Base-by-base conservation (phyloP, 1,284 basidiomycete genomes). In the Takashimella tepidaria region DNA sequence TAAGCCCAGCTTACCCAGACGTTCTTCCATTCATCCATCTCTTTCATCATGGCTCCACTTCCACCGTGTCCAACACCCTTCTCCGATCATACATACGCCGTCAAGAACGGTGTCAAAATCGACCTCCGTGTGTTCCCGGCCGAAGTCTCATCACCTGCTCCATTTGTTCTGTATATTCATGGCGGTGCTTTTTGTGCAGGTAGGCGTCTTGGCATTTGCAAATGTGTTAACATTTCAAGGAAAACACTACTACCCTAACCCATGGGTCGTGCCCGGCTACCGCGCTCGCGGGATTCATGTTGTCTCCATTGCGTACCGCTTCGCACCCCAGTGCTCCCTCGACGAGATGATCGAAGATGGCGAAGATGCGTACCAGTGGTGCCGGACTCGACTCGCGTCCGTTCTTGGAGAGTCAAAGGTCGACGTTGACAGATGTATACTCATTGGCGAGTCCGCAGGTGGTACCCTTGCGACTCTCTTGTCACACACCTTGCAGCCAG, bases 231-330 rank as follows among this genome's bases (percentile, higher is more conserved):
- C n/a, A n/a, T 58, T 60, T 11, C 46, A 55, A 0, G 62, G 62
- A 10, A 58, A 58, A n/a, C 62, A 62, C 41, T 41, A 19, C 8
- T 27, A 49, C n/a, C 58, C 58, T n/a, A 56, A 60, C 42, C 37
- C 59, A 16, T 64, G 61, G 62, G 57, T 68, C 2, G 41, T 61
- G n/a, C 59, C 54, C 4, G 61, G 56, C 13, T 62, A 66, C 49
- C 49, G 44, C 2, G 31, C 25, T 10, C 26, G 42, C 3, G 57
- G 55, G 1, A 63, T 58, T 49, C 58, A 60, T 45, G 57, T 68
- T 44, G 60, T 68, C n/a, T 62, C 60, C 2, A 51, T 58, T 1
- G 59, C 50, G 2, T 67, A 66, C 53, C 62, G 66, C 22, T 53
- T 61, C 45, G 42, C 49, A 11, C 66, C 66, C 1, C 58, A 65